These are phyloP conservation scores for Aurantiochytrium sp. DNA, from an alignment of 108 stramenopile genomes.

Conservation along the genomic window DNA sequence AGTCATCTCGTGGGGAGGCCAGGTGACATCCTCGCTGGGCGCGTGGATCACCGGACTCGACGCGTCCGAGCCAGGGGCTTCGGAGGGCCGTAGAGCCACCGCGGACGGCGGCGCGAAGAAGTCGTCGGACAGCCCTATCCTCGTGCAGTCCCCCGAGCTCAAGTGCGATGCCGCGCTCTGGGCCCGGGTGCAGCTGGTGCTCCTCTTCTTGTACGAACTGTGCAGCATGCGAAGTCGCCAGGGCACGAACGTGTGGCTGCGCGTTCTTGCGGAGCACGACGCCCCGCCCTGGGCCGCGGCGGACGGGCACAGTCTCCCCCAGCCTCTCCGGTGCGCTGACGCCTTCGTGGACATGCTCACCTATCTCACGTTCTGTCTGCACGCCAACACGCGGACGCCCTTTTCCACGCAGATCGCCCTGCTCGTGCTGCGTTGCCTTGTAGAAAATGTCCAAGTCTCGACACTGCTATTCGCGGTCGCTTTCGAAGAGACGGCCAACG, in stretches of 20 bases:
- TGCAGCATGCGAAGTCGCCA: background rate
- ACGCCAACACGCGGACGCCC: background rate
- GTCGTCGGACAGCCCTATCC: background rate
- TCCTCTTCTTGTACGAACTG: background rate
- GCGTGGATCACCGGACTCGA: conserved; percentile 14
- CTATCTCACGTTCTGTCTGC: background rate
- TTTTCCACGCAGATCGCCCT: conserved; percentile 6
- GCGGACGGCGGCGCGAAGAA: no score
- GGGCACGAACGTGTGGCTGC: background rate
- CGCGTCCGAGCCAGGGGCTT: no score
- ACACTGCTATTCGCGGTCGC: background rate
- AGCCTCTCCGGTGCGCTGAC: background rate
- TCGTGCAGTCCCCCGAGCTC: background rate
- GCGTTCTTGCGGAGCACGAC: background rate
- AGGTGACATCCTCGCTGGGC: background rate
- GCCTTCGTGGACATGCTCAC: background rate
- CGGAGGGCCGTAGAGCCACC: no score
- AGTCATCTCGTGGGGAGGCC: background rate
- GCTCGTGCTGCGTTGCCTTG: background rate
- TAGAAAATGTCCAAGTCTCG: background rate
- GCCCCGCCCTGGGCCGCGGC: conserved; percentile 5
- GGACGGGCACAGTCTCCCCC: background rate
- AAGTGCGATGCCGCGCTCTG: background rate
- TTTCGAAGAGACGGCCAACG: background rate
- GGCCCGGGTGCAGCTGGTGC: background rate